Evolutionary conservation across 2,329 filamentous ascomycete species (phyloP).

Genomic region (Colletotrichum incanum): DNA sequence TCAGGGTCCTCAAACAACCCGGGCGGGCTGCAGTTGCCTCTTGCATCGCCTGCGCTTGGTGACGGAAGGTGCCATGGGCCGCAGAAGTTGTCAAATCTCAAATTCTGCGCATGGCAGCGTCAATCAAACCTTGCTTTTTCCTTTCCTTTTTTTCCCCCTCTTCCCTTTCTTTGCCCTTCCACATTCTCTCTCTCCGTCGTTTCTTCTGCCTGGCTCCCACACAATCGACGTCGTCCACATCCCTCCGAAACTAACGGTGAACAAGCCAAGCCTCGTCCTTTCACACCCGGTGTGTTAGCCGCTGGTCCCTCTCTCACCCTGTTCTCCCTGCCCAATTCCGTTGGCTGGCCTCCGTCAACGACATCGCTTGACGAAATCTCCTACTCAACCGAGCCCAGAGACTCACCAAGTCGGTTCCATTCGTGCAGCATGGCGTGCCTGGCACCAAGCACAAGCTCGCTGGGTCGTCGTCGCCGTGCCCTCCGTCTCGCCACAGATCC

Average conservation of each 20-base stretch:
- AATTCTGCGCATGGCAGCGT: conserved; percentile 29
- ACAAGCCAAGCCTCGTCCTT: conserved; percentile 30
- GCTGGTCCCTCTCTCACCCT: neutral
- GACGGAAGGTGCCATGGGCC: conserved; percentile 6
- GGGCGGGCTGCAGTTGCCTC: neutral
- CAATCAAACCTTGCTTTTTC: conserved; percentile 35
- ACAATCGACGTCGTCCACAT: conserved; percentile 12
- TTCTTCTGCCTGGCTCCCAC: conserved; percentile 12
- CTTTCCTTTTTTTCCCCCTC: conserved; percentile 14
- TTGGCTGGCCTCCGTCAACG: neutral
- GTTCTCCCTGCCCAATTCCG: neutral
- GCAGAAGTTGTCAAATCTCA: conserved; percentile 37
- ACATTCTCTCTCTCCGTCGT: conserved; percentile 3
- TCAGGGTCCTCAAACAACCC: neutral
- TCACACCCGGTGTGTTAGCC: conserved; percentile 22
- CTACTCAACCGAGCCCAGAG: neutral
- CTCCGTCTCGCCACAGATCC: conserved; percentile 7
- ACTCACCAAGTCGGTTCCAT: conserved; percentile 8
- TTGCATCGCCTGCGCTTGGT: neutral
- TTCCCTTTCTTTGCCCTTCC: conserved; percentile 19
- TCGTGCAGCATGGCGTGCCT: neutral
- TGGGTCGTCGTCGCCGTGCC: neutral
- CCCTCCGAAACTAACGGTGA: conserved; percentile 37
- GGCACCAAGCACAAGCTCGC: neutral
- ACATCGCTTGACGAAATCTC: neutral